Conservation (phyloP, 257 asterid species). For the Primulina tabacum region DNA sequence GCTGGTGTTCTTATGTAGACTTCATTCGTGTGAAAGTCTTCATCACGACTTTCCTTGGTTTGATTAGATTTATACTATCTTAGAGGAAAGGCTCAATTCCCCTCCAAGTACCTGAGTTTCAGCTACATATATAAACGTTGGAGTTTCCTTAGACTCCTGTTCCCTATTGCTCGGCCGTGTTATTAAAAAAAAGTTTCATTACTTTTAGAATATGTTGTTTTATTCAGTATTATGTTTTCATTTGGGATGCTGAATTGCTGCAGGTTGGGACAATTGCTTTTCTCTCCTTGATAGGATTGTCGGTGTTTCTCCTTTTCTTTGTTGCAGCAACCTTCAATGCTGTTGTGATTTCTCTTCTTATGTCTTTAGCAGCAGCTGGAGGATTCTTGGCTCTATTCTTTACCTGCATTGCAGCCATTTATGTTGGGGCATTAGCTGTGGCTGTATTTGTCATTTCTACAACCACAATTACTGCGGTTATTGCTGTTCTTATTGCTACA, state of each 20-base stretch:
- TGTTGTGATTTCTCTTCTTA: constrained; percentile 64
- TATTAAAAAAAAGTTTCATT: not conserved
- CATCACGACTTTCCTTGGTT: not conserved
- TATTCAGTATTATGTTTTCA: constrained; percentile 2
- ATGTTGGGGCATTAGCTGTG: constrained; percentile 53
- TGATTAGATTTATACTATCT: not conserved
- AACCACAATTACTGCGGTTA: constrained; percentile 48
- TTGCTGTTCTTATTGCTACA: constrained; percentile 58
- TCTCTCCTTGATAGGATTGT: constrained; percentile 58
- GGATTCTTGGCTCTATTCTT: constrained; percentile 89
- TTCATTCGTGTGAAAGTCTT: not conserved
- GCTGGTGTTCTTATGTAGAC: not conserved
- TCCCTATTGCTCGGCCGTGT: not conserved
- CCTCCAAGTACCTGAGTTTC: not conserved
- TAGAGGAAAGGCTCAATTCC: not conserved
- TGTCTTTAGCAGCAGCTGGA: constrained; percentile 82
- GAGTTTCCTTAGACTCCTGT: not conserved
- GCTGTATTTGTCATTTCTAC: constrained; percentile 59
- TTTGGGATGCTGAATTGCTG: constrained; percentile 19
- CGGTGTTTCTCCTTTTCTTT: constrained; percentile 65
- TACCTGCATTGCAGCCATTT: constrained; percentile 58
- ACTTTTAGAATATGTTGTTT: not conserved
- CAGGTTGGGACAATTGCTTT: constrained; percentile 72
- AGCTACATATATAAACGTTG: not conserved
- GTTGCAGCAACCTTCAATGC: constrained; percentile 72